Evolutionary conservation across 176 grass and related monocot species (phyloP), one percentile per base, ranked within the genome.

Genomic region (Oryza longistaminata): DNA sequence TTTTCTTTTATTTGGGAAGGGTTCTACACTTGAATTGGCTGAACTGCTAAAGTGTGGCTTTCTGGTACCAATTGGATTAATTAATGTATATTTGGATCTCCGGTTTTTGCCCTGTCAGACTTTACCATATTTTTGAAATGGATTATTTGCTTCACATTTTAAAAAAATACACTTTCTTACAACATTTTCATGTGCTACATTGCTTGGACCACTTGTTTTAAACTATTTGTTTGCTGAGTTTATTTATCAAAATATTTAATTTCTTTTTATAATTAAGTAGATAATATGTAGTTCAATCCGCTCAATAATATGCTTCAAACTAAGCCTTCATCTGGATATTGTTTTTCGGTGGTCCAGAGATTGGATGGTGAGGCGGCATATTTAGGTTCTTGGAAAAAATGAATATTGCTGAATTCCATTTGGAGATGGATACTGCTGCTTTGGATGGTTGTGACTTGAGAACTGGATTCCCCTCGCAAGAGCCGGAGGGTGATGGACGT

Each of bases 401-500:
- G 17, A 71, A 40, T 61, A n/a, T 61, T 22, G 6, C 58, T 10
- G 8, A 22, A 61, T 61, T 22, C 21, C 8, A 22, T 61, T 61
- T n/a, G 58, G 58, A 34, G 52, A 37, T 48, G n/a, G 16, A 37
- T 37, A 55, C 26, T 1, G 66, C 72, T 15, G 46, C 44, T 68
- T 61, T 61, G 74, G 79, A 78, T 40, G 83, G 78, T 7, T 66
- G 73, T 21, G 67, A 66, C 58, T 27, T 2, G 58, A 25, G 79
- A 86, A 82, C 84, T 78, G 58, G 84, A 86, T 90, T 90, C 83
- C 15, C 44, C 58, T 71, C 24, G 25, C 83, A 77, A 24, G 82
- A 50, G 22, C 64, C 12, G 31, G 7, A 43, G 58, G 60, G 43
- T 19, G 26, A 22, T 19, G 84, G 53, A 55, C 7, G 66, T 58